Base-by-base conservation (phyloP, 805 yeast species). In the Wickerhamomyces bisporus region DNA sequence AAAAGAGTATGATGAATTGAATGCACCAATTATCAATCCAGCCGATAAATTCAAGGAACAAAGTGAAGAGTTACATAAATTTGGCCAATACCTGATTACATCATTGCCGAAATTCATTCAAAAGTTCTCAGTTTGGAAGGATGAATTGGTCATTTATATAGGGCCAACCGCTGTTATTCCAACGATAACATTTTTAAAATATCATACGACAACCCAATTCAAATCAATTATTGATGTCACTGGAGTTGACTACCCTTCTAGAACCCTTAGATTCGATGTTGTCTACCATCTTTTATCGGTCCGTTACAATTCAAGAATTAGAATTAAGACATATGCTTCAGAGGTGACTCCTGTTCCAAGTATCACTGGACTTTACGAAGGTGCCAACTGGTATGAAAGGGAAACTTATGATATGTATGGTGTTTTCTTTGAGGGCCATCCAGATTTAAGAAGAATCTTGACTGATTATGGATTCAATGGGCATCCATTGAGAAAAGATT, bases 391-490 rank as follows among this genome's bases (percentile, higher is more conserved):
- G 95, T 82, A 75, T 60, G 95, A 86, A 66, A 75, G 95, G 60
- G 95, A 86, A 62, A 79, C 93, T 12, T 86, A 83, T 60, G 95
- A 86, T 60, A 69, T 86, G 75, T 86, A 75, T 59, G 95, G 95
- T 30, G 76, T 86, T 42, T 85, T 85, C 64, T 86, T 86, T 56
- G 91, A 83, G 63, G 86, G 82, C 43, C 95, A 86, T 62, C 95
- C 95, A 6, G 95, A 86, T 62, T 70, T 86, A 57, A 79, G 95
- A 66, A 74, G 95, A 66, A 85, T 86, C 61, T 75, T 86, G 79
- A 86, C 95, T 39, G 95, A 86, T 64, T 86, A 86, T 62, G 95
- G 95, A 17, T 86, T 86, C 53, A 94, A 85, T 64, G 95, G 95
- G 38, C 93, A 86, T 59, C 95, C 95, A 12, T 72, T 86, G 58